Base-by-base conservation (phyloP, 2,329 filamentous ascomycete species). In the Clarireedia paspali region DNA sequence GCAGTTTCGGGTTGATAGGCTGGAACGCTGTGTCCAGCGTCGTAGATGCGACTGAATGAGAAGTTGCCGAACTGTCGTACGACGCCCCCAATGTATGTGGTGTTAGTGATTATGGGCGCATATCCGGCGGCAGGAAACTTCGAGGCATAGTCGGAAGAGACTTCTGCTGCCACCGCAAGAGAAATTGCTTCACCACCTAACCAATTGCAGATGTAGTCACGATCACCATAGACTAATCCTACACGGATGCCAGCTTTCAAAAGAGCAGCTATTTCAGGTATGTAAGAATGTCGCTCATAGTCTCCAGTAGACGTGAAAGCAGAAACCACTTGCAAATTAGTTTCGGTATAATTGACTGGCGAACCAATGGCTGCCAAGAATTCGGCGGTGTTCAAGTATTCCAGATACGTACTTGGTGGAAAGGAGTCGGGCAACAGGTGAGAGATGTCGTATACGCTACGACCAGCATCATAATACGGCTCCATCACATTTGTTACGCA, bases 31-130 rank as follows among this genome's bases (percentile, higher is more conserved):
- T 88, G 84, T 1, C 85, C 84, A 15, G 83, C 77, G 63, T 87
- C 80, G 67, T 84, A 87, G 48, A 88, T 75, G 6, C 84, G 77
- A 53, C 80, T 81, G 67, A 88, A 88, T 15, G 79, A 83, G 53
- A 88, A 77, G 63, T 91, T 91, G 10, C 86, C 88, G 64, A 82
- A 88, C 69, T 94, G 88, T 4, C 88, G 80, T 0, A 89, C 88
- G 55, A 82, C 80, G 20, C 89, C 89, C 51, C 82, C 88, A 66
- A 84, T 81, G 70, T 87, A 86, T 6, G 78, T 76, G 26, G 76
- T 77, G 66, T 89, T 88, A 42, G 88, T 82, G 12, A 83, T 73
- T 59, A 94, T 83, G 14, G 85, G 82, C 0, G 82, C 80, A 67
- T 94, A 94, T 0, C 88, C 88, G 0, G 89, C 84, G 0, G 73